These are phyloP conservation scores for Wickerhamiella cacticola DNA, from an alignment of 805 yeast genomes.

Conservation along the genomic window DNA sequence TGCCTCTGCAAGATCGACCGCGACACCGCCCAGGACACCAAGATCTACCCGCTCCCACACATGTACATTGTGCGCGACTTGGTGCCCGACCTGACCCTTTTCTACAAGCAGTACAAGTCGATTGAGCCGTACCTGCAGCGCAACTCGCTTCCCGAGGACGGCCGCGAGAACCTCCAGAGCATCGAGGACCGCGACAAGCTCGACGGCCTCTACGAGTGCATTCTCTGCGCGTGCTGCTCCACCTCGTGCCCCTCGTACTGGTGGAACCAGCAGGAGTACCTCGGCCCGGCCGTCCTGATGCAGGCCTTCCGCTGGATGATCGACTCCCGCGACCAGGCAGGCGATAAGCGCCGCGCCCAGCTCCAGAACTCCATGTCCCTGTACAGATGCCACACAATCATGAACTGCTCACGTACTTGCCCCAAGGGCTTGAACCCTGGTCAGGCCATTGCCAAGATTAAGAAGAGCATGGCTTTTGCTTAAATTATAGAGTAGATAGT, in stretches of 20 bases:
- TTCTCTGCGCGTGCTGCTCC: constrained; percentile 96
- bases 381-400: constrained; percentile 97
- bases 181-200: constrained; percentile 88
- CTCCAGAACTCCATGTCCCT: constrained; percentile 93
- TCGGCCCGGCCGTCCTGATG: constrained; percentile 98
- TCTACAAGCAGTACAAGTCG: constrained; percentile 96
- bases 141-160: constrained; percentile 66
- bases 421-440: constrained; percentile 99
- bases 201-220: constrained; percentile 96
- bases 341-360: constrained; percentile 67
- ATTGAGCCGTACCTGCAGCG: constrained; percentile 95
- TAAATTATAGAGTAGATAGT: constrained; percentile 11
- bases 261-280: constrained; percentile 99
- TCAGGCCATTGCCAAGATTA: constrained; percentile 90
- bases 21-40: constrained; percentile 58
- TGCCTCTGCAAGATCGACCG: constrained; percentile 90
- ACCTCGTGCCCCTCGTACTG: constrained; percentile 98
- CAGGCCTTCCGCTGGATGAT: constrained; percentile 99
- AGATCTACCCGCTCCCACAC: constrained; percentile 95
- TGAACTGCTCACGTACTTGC: constrained; percentile 97
- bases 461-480: constrained; percentile 71
- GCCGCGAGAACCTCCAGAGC: constrained; percentile 83
- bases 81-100: constrained; percentile 95
- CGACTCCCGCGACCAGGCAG: constrained; percentile 92
- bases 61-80: constrained; percentile 95